phyloP scores from a whole-genome alignment of 192 early-diverging fungal species.

The Backusella sp. region DNA sequence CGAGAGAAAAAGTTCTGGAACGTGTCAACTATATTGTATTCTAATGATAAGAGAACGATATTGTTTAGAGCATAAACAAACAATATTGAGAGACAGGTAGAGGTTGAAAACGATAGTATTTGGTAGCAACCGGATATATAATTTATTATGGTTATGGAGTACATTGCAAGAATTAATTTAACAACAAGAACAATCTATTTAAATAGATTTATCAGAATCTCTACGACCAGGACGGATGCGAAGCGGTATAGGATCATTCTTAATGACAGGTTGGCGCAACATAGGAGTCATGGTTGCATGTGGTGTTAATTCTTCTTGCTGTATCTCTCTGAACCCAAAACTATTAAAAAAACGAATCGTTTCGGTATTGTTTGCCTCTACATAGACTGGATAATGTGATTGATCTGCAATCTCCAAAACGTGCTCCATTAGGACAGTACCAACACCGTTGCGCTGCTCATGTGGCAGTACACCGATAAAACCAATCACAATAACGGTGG shows the following conservation, averaged over 20 bases:
- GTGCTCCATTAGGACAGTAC: conserved; percentile 17
- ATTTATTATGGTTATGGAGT: not conserved
- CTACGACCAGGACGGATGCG: conserved; percentile 27
- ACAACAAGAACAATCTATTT: not conserved
- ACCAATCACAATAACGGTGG: conserved; percentile 17
- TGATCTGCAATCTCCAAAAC: conserved; percentile 25
- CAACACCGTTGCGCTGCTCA: conserved; percentile 31
- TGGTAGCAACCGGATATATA: not conserved
- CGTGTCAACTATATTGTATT: not conserved
- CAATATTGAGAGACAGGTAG: not conserved
- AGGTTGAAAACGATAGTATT: not conserved
- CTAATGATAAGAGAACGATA: not conserved
- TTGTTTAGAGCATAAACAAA: not conserved
- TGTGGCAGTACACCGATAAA: conserved; percentile 28
- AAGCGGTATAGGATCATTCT: conserved; percentile 8
- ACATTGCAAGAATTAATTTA: not conserved
- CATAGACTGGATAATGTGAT: conserved; percentile 22
- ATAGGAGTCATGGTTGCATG: conserved; percentile 10
- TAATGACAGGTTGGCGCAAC: conserved; percentile 18
- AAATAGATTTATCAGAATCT: conserved; percentile 13
- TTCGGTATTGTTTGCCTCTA: conserved; percentile 4
- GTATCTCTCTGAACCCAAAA: conserved; percentile 15
- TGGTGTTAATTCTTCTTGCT: not conserved
- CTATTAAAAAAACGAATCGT: conserved; percentile 25
- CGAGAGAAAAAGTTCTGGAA: not conserved